phyloP scores from a whole-genome alignment of 768 basidiomycete species.

The Pholiota conissans region DNA sequence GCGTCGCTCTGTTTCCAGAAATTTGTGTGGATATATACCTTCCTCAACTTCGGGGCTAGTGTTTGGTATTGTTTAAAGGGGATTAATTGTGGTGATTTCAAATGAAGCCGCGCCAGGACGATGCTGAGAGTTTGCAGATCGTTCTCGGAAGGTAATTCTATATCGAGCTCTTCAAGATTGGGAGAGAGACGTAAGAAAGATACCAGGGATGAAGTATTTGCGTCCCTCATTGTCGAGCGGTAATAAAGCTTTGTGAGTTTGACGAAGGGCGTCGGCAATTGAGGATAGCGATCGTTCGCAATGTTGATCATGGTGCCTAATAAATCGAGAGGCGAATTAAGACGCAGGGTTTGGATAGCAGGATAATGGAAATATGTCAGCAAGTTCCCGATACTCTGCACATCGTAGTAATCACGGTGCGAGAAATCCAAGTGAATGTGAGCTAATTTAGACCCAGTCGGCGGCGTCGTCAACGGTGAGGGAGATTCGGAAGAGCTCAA shows the following conservation, averaged over 20 bases:
- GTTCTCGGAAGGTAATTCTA: not conserved
- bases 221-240: not conserved
- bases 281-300: not conserved
- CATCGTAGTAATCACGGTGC: not conserved
- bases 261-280: not conserved
- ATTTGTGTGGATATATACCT: not conserved
- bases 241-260: not conserved
- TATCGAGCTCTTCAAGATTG: not conserved
- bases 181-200: not conserved
- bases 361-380: not conserved
- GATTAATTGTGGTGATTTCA: too few species aligned
- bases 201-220: not conserved
- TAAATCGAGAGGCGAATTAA: not conserved
- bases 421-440: not conserved
- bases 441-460: too few species aligned
- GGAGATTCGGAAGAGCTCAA: too few species aligned
- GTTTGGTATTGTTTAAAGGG: too few species aligned
- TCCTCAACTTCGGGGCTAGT: not conserved
- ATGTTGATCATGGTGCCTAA: not conserved
- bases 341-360: not conserved
- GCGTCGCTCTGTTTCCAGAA: not conserved
- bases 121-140: too few species aligned
- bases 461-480: too few species aligned
- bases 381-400: not conserved
- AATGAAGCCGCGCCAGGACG: too few species aligned